Conservation (phyloP, 2,329 filamentous ascomycete genomes). For the Trichoderma citrinoviride region DNA sequence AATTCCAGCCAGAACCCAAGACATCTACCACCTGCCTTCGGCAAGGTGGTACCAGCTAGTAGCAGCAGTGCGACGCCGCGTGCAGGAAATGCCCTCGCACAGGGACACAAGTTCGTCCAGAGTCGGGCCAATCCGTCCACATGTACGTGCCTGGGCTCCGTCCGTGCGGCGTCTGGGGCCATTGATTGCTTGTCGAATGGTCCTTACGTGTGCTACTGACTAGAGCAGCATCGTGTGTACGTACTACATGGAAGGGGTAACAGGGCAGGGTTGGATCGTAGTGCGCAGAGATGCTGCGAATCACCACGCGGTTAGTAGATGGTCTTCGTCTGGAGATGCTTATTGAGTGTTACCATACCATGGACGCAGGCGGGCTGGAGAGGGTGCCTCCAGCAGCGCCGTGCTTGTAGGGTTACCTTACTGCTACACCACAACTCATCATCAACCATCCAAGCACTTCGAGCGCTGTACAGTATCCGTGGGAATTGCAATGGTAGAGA, state of each 20-base stretch:
- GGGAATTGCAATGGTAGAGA: neutral
- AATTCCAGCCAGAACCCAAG: neutral
- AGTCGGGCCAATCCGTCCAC: constrained; percentile 8
- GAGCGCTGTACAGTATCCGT: neutral
- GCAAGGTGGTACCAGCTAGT: neutral
- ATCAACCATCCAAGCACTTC: neutral
- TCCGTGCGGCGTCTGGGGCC: neutral
- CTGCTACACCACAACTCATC: too few species aligned
- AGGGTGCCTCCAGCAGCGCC: neutral
- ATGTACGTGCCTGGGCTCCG: neutral
- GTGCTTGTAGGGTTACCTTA: neutral
- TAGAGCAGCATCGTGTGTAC: too few species aligned
- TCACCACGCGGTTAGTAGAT: neutral
- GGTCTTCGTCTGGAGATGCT: neutral
- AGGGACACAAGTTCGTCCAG: constrained; percentile 13
- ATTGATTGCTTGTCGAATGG: neutral
- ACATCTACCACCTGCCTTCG: neutral
- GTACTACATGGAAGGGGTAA: too few species aligned
- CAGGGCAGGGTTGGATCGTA: too few species aligned
- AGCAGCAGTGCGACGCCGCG: constrained; percentile 5
- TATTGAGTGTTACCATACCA: neutral
- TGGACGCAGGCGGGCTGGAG: neutral
- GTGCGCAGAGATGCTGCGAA: neutral
- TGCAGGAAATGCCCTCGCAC: constrained; percentile 12
- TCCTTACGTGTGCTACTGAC: neutral